Percentiles rank a stretch among this genome's conserved stretches.
Evolutionary conservation across 2,329 filamentous ascomycete species (phyloP).

Genomic region (Sodiomyces alkalinus): DNA sequence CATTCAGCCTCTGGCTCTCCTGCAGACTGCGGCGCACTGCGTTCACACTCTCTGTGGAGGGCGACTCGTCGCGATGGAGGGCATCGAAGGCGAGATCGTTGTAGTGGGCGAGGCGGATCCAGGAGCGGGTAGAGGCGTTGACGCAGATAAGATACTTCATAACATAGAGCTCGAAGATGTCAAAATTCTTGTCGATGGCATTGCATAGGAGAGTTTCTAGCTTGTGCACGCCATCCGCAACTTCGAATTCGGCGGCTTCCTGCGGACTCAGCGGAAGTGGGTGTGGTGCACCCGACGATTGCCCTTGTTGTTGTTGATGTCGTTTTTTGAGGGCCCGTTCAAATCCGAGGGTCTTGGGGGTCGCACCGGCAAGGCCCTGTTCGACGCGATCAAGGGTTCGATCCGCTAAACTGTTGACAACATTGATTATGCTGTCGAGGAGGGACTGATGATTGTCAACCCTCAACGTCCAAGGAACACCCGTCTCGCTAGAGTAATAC

Average conservation of each 20-base stretch:
- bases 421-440: conserved; percentile 96
- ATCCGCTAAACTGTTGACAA: conserved; percentile 84
- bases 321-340: conserved; percentile 15
- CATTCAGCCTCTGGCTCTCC: conserved; percentile 64
- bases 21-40: conserved; percentile 58
- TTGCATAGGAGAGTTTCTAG: conserved; percentile 69
- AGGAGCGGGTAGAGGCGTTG: conserved; percentile 52
- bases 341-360: conserved; percentile 73
- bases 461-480: background rate
- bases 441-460: conserved; percentile 46
- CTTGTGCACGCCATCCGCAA: conserved; percentile 78
- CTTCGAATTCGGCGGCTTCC: conserved; percentile 42
- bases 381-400: conserved; percentile 81
- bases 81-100: conserved; percentile 41
- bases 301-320: conserved; percentile 20
- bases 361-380: conserved; percentile 58
- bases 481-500: conserved; percentile 18
- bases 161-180: conserved; percentile 79
- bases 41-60: conserved; percentile 52
- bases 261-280: conserved; percentile 17
- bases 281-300: conserved; percentile 20
- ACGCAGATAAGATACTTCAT: conserved; percentile 72
- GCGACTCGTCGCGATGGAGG: conserved; percentile 5
- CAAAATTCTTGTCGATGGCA: conserved; percentile 72
- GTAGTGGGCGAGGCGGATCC: conserved; percentile 77